Base-by-base conservation (phyloP, 768 basidiomycete species). In the Termitomyces sp. region DNA sequence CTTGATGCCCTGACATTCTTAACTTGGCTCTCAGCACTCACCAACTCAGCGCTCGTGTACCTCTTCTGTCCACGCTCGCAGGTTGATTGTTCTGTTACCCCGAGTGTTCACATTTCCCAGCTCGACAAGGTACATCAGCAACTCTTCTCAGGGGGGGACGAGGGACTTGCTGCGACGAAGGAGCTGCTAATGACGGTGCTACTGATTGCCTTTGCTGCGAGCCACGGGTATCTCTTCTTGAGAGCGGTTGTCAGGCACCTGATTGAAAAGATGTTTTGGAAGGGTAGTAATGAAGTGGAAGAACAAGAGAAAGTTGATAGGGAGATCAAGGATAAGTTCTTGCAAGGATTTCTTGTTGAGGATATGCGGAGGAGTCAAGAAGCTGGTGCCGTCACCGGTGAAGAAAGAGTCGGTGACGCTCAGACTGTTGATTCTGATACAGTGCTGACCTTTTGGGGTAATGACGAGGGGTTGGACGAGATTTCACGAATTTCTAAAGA, bases 41-140 rank as follows among this genome's bases (percentile, higher is more conserved):
- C 88, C 29, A 97, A 95, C 71, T 80, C 92, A 0, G 88, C 94
- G 7, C 83, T 99, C 54, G 88, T 96, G 50, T 94, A 92, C 74
- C 84, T 97, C 63, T 96, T 97, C 79, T 84, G 63, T 37, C 71
- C 63, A 18, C 64, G 56, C 52, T 61, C 58, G 26, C 61, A 62
- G 37, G 61, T n/a, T 31, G 55, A 59, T 42, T 70, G 61, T 54
- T 61, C 55, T 44, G 46, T 62, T 12, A 56, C 59, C n/a, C 57
- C 62, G 2, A 51, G 32, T 27, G 49, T 59, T 18, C 31, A 60
- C 31, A 47, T 49, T 24, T 61, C 63, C 27, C 56, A 66, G 34
- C 65, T 71, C 32, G 65, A 67, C 53, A 67, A 63, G 56, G 67
- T 70, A n/a, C 68, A 70, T 56, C 60, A 62, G 52, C 64, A 69